phyloP scores from a whole-genome alignment of 2,329 filamentous ascomycete genomes.

The Macrophomina pseudophaseolina region DNA sequence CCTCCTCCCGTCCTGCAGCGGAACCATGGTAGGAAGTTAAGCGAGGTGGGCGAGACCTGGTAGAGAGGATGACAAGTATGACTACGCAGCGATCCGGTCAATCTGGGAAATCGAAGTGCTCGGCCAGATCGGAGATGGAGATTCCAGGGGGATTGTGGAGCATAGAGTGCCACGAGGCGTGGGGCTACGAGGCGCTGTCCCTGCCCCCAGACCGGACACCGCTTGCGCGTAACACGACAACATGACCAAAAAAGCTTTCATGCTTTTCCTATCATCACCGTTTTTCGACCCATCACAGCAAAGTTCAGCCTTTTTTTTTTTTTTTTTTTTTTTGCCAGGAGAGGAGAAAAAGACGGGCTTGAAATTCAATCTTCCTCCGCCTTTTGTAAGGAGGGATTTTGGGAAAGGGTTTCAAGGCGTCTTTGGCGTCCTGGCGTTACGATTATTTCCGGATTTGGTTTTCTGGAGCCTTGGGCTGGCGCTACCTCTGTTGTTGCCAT shows the following conservation, averaged over 20 bases:
- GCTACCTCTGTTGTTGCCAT: constrained; percentile 22
- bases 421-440: constrained; percentile 22
- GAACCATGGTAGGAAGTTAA: constrained; percentile 50
- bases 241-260: constrained; percentile 22
- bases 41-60: constrained; percentile 63
- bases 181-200: constrained; percentile 25
- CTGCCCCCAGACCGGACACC: constrained; percentile 20
- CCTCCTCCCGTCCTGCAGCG: neutral
- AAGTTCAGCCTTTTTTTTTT: constrained; percentile 3
- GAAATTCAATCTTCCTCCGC: constrained; percentile 16
- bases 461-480: constrained; percentile 12
- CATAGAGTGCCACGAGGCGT: constrained; percentile 25
- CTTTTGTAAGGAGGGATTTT: constrained; percentile 2
- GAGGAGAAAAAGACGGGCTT: constrained; percentile 20
- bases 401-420: constrained; percentile 18
- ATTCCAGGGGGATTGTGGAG: constrained; percentile 25
- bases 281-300: constrained; percentile 24
- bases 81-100: constrained; percentile 20
- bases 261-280: constrained; percentile 22
- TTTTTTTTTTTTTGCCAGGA: constrained; percentile 2
- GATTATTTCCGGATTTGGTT: constrained; percentile 8
- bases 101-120: constrained; percentile 20
- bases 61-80: constrained; percentile 38
- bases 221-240: constrained; percentile 21
- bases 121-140: constrained; percentile 18